Evolutionary conservation across 345 rosid species (phyloP).

Genomic region (Eucalyptus erythrocorys): DNA sequence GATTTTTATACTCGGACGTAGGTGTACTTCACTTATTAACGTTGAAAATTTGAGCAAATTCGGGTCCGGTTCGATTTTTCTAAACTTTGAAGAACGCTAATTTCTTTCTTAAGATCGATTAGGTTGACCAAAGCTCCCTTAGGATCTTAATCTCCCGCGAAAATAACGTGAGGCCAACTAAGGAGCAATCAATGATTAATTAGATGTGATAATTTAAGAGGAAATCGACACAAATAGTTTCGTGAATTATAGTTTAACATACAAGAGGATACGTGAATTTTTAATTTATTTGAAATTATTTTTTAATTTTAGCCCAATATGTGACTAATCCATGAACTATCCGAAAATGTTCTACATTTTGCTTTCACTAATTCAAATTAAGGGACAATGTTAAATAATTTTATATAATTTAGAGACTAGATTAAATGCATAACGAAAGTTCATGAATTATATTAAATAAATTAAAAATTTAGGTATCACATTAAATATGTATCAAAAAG

Average conservation of each 20-base stretch:
- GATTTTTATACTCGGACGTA: neutral
- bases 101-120: neutral
- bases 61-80: neutral
- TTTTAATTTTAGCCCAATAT: no score
- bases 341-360: no score
- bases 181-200: neutral
- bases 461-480: no score
- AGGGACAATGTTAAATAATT: no score
- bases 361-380: no score
- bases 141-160: neutral
- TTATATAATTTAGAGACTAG: no score
- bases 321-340: no score
- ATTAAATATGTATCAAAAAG: rapidly evolving
- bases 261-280: rapidly evolving
- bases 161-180: neutral
- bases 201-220: no score
- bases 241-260: neutral
- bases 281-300: no score
- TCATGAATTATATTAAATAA: no score
- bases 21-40: neutral
- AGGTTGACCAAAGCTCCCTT: neutral
- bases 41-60: neutral
- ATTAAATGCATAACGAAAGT: no score
- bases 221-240: neutral
- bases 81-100: neutral